A percentile compares a stretch with the other conserved stretches of the same genome.
Conservation (phyloP, 352 stramenopile genomes). For the Albugo candida region DNA sequence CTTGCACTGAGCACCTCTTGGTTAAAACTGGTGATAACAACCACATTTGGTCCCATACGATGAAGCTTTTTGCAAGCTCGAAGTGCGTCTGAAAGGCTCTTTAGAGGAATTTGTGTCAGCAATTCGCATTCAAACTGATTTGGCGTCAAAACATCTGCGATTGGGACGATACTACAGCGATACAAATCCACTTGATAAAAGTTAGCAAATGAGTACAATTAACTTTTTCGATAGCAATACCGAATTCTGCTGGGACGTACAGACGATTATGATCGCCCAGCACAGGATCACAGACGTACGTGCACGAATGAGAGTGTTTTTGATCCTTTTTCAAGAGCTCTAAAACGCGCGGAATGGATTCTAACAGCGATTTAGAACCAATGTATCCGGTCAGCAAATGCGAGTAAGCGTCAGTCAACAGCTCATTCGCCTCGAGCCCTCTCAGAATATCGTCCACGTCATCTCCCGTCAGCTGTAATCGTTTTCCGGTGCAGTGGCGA, state of each 20-base stretch:
- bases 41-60: slow-evolving; percentile 36
- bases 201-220: slow-evolving; percentile 1
- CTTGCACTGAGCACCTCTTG: slow-evolving; percentile 7
- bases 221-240: slow-evolving; percentile 10
- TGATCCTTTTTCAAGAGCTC: slow-evolving; percentile 33
- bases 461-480: slow-evolving; percentile 36
- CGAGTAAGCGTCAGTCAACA: slow-evolving; percentile 46
- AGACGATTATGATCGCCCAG: slow-evolving; percentile 63
- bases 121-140: slow-evolving; percentile 78
- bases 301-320: slow-evolving; percentile 19
- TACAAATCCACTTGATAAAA: slow-evolving; percentile 47
- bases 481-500: slow-evolving; percentile 43
- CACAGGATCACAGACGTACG: slow-evolving; percentile 74
- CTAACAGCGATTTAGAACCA: slow-evolving; percentile 37
- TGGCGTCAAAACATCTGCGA: slow-evolving; percentile 65
- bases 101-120: slow-evolving; percentile 46
- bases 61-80: slow-evolving; percentile 59
- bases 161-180: slow-evolving; percentile 47
- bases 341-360: slow-evolving; percentile 50
- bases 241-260: slow-evolving; percentile 60
- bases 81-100: slow-evolving; percentile 39
- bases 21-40: slow-evolving; percentile 71
- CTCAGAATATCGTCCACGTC: slow-evolving; percentile 62
- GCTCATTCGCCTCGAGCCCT: slow-evolving; percentile 47
- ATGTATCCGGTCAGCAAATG: slow-evolving; percentile 74